Conservation (phyloP, 176 grass and related monocot species). For the Lolium rigidum region DNA sequence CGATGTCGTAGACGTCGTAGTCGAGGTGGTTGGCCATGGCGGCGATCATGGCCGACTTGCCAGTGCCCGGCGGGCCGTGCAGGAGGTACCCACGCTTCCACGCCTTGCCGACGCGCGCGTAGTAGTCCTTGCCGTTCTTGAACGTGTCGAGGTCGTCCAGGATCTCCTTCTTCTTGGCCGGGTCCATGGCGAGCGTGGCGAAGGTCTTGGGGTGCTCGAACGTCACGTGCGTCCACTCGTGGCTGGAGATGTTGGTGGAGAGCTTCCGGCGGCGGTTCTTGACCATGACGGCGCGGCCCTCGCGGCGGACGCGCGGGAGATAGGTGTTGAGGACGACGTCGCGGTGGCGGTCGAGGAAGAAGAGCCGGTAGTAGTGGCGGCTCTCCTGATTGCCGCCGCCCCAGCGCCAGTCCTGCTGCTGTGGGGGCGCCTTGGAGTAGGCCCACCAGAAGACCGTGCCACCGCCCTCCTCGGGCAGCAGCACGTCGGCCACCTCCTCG, state of each 20-base stretch:
- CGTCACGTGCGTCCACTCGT: slow-evolving; percentile 34
- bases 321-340: slow-evolving; percentile 50
- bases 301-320: slow-evolving; percentile 37
- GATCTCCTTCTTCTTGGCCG: slow-evolving; percentile 50
- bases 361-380: slow-evolving; percentile 47
- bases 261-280: slow-evolving; percentile 62
- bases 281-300: slow-evolving; percentile 45
- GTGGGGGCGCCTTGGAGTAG: background rate
- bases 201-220: slow-evolving; percentile 76
- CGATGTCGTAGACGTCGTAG: slow-evolving; percentile 69
- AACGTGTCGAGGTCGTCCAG: slow-evolving; percentile 53
- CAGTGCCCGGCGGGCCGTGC: slow-evolving; percentile 61
- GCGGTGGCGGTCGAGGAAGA: slow-evolving; percentile 50
- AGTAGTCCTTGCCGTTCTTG: slow-evolving; percentile 53
- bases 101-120: slow-evolving; percentile 53
- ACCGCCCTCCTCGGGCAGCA: background rate
- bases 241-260: slow-evolving; percentile 52
- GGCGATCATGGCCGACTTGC: slow-evolving; percentile 65
- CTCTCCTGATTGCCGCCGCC: slow-evolving; percentile 14
- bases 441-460: slow-evolving; percentile 40
- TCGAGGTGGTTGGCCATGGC: slow-evolving; percentile 69
- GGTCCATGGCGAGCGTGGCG: slow-evolving; percentile 65
- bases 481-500: slow-evolving; percentile 55
- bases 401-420: background rate
- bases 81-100: slow-evolving; percentile 75